Percentiles rank a stretch among this genome's conserved stretches.
phyloP scores from a whole-genome alignment of 2,329 filamentous ascomycete genomes.

The Plenodomus lindquistii region DNA sequence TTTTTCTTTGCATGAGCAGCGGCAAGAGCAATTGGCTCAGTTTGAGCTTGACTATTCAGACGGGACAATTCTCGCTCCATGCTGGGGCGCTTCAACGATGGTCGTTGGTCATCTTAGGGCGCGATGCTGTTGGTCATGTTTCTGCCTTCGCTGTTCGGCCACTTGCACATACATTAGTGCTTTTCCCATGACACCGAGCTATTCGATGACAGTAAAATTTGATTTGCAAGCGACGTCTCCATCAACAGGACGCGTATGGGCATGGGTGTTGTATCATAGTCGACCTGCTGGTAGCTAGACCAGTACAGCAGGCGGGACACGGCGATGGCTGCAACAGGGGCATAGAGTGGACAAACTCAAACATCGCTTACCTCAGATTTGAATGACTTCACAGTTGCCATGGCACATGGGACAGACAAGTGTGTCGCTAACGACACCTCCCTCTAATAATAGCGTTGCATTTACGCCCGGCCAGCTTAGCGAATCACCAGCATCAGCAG shows the following conservation, averaged over 20 bases:
- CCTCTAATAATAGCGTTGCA: neutral
- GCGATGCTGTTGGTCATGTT: conserved; percentile 25
- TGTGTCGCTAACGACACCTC: conserved; percentile 3
- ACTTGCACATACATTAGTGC: conserved; percentile 11
- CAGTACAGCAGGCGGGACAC: no score
- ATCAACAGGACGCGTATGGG: neutral
- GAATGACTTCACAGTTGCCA: conserved; percentile 3
- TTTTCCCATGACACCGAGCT: conserved; percentile 6
- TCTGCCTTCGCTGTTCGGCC: conserved; percentile 19
- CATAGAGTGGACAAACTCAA: conserved; percentile 1
- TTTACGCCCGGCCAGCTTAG: neutral
- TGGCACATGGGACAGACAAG: conserved; percentile 2
- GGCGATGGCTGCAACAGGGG: neutral
- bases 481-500: conserved; percentile 11
- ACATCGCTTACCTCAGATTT: conserved; percentile 12
- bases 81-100: conserved; percentile 7
- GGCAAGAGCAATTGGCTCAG: no score
- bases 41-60: no score
- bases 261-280: neutral
- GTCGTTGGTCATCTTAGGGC: conserved; percentile 5
- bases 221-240: neutral
- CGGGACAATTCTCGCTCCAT: conserved; percentile 6
- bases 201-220: conserved; percentile 1
- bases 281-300: no score
- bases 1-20: no score